Percentiles rank a stretch among this genome's conserved stretches.
These are phyloP conservation scores for Aureobasidium sp. DNA, from an alignment of 2,329 filamentous ascomycete species.

Conservation along the genomic window DNA sequence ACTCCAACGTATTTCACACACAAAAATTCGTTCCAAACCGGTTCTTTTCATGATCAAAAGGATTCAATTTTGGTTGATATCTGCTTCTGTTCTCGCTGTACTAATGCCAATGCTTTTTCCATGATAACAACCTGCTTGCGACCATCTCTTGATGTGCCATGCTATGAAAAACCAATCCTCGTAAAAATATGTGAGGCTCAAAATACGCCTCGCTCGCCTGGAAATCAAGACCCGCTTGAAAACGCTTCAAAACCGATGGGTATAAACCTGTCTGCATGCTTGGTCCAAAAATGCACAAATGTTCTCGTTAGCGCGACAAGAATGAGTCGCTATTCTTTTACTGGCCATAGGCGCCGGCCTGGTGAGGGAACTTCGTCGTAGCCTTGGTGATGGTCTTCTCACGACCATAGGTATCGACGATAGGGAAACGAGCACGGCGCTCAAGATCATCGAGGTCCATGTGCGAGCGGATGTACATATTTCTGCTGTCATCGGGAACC, in stretches of 20 bases:
- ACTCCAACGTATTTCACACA: neutral
- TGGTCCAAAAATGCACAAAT: neutral
- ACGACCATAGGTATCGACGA: conserved; percentile 37
- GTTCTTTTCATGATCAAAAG: neutral
- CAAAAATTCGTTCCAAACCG: neutral
- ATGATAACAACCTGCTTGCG: neutral
- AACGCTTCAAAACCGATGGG: conserved; percentile 6
- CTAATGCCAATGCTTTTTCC: neutral
- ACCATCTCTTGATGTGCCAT: neutral
- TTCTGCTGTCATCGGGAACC: conserved; percentile 54
- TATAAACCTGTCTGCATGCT: neutral
- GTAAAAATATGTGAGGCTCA: neutral
- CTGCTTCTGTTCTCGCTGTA: neutral
- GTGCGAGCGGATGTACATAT: conserved; percentile 75
- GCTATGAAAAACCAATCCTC: neutral
- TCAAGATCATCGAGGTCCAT: conserved; percentile 75
- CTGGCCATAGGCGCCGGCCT: conserved; percentile 27
- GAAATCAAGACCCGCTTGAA: conserved; percentile 8
- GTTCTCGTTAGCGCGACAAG: neutral
- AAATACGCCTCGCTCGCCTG: neutral
- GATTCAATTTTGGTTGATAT: neutral
- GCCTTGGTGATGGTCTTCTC: conserved; percentile 19
- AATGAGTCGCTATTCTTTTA: conserved; percentile 12
- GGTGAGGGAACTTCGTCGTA: conserved; percentile 21
- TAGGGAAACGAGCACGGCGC: conserved; percentile 63